Evolutionary conservation across 2,329 filamentous ascomycete genomes (phyloP).

Genomic region (Penicillium paneum): DNA sequence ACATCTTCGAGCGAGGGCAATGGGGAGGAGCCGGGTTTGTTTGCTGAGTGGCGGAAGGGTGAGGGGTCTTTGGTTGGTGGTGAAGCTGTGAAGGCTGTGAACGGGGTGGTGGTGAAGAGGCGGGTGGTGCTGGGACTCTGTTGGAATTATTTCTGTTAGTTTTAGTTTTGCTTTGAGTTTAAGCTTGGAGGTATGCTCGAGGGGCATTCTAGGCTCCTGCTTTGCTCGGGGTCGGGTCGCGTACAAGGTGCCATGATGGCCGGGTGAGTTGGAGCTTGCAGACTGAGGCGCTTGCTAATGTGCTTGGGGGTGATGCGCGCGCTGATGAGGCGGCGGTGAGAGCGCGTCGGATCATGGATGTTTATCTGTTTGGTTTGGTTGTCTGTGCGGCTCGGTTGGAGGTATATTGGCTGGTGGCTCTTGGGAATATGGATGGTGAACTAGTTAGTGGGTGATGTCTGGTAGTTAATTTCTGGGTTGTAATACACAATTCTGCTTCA

Average conservation of each 20-base stretch:
- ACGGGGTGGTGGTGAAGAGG: slow-evolving; percentile 14
- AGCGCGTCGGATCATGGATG: slow-evolving; percentile 16
- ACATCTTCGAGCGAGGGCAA: slow-evolving; percentile 23
- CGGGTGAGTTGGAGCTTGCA: slow-evolving; percentile 11
- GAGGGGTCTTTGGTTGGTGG: slow-evolving; percentile 15
- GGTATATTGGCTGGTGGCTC: not conserved
- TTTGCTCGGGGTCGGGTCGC: not conserved
- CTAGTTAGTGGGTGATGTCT: not conserved
- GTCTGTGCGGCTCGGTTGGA: not conserved
- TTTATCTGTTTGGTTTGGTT: not conserved
- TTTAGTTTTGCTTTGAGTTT: not conserved
- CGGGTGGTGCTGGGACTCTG: slow-evolving; percentile 2
- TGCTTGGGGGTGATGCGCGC: slow-evolving; percentile 6
- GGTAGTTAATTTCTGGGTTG: accelerated
- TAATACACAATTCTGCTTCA: accelerated
- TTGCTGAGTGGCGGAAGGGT: slow-evolving; percentile 22
- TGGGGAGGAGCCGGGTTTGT: slow-evolving; percentile 15
- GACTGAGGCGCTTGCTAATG: slow-evolving; percentile 2
- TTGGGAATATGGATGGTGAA: not conserved
- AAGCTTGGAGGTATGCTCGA: not conserved
- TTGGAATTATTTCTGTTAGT: not conserved
- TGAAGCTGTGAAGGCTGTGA: slow-evolving; percentile 14
- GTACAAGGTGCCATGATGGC: slow-evolving; percentile 19
- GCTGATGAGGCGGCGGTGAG: slow-evolving; percentile 14
- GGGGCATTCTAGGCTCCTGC: not conserved